These are phyloP conservation scores for Trametes gibbosa DNA, from an alignment of 768 basidiomycete species.

Conservation along the genomic window DNA sequence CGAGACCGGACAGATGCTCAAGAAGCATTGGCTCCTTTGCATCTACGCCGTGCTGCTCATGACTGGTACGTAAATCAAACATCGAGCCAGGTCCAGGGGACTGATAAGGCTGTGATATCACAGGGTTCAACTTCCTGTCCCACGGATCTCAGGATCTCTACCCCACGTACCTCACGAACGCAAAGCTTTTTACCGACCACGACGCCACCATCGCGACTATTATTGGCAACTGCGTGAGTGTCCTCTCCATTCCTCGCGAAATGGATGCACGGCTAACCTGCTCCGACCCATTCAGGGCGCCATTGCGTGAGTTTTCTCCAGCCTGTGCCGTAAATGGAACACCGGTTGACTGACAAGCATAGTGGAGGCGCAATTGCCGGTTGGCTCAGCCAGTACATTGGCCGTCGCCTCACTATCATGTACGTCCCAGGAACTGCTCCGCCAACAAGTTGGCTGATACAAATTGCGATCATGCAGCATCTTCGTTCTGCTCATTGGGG, in stretches of 20 bases:
- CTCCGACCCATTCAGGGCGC: constrained; percentile 35
- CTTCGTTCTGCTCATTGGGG: constrained; percentile 55
- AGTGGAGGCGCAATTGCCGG: constrained; percentile 75
- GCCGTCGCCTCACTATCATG: constrained; percentile 81
- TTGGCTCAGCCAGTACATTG: constrained; percentile 68
- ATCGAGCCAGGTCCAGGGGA: too few species aligned
- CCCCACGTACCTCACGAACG: constrained; percentile 66
- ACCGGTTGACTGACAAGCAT: constrained; percentile 15
- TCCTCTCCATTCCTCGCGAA: neutral
- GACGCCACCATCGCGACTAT: constrained; percentile 75
- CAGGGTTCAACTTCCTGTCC: constrained; percentile 52
- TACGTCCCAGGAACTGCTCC: constrained; percentile 6
- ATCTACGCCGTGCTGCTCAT: constrained; percentile 84
- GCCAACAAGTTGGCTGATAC: neutral
- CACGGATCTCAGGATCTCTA: constrained; percentile 68
- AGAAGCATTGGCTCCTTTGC: constrained; percentile 76
- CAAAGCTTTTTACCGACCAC: constrained; percentile 59
- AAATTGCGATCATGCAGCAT: constrained; percentile 33
- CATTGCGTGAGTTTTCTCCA: constrained; percentile 35
- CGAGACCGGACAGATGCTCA: constrained; percentile 76
- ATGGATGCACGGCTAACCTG: neutral
- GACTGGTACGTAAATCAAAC: constrained; percentile 40
- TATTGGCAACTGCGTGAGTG: constrained; percentile 65
- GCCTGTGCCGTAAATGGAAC: neutral
- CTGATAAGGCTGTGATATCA: constrained; percentile 5